These are phyloP conservation scores for cucumber (Cucumis sativus) DNA, from an alignment of 306 rosid genomes.

Conservation along the genomic window Cucumber_9930_V3 NC_026657.2:2572001-2572500, in stretches of 20 bases:
- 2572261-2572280: constrained; percentile 10
- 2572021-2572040: neutral
- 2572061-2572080: constrained; percentile 3
- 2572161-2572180: neutral
- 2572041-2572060: constrained; percentile 1
- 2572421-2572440: neutral
- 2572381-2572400: neutral
- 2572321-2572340: neutral
- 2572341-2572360: neutral
- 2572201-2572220: neutral
- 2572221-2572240: neutral
- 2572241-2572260: neutral
- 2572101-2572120: neutral
- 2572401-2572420: neutral
- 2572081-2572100: neutral
- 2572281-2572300: neutral
- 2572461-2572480: neutral
- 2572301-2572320: neutral
- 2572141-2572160: neutral
- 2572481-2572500: too few species aligned
- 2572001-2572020: constrained; percentile 1
- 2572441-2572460: neutral
- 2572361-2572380: neutral
- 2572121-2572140: neutral
- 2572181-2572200: neutral